phyloP scores from a whole-genome alignment of 1,139 yeast genomes.

The Nematodospora anomalae region DNA sequence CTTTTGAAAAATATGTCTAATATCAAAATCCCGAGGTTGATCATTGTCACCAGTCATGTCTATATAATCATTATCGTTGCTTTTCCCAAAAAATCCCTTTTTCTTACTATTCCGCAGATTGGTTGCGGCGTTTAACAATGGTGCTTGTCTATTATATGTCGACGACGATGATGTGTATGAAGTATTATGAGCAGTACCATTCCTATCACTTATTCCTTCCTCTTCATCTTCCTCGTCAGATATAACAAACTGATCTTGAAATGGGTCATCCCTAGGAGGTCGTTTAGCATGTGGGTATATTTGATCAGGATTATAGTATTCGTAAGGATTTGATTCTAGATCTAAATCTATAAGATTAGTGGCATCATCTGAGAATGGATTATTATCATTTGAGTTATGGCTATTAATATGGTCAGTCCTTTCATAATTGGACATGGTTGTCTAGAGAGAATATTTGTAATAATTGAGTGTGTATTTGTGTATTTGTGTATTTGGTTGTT shows the following conservation, averaged over 20 bases:
- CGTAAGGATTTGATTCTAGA: conserved; percentile 17
- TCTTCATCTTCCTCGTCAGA: conserved; percentile 34
- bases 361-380: conserved; percentile 24
- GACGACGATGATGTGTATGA: conserved; percentile 6
- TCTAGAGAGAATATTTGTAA: too few species aligned
- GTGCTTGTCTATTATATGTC: conserved; percentile 24
- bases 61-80: conserved; percentile 18
- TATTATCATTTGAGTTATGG: conserved; percentile 10
- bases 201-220: conserved; percentile 9
- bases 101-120: conserved; percentile 7
- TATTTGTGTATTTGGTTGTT: neutral
- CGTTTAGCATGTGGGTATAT: conserved; percentile 12
- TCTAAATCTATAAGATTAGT: conserved; percentile 37
- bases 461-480: too few species aligned
- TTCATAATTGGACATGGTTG: conserved; percentile 1
- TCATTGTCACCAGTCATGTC: conserved; percentile 23
- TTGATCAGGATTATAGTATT: conserved; percentile 14
- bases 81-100: conserved; percentile 4
- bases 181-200: conserved; percentile 6
- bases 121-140: conserved; percentile 24
- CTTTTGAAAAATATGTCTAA: conserved; percentile 45
- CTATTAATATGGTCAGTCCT: conserved; percentile 1
- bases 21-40: conserved; percentile 48
- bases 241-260: conserved; percentile 31
- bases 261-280: conserved; percentile 12